These are phyloP conservation scores for Leishmania lainsoni DNA, from an alignment of 208 protist species.

Conservation along the genomic window DNA sequence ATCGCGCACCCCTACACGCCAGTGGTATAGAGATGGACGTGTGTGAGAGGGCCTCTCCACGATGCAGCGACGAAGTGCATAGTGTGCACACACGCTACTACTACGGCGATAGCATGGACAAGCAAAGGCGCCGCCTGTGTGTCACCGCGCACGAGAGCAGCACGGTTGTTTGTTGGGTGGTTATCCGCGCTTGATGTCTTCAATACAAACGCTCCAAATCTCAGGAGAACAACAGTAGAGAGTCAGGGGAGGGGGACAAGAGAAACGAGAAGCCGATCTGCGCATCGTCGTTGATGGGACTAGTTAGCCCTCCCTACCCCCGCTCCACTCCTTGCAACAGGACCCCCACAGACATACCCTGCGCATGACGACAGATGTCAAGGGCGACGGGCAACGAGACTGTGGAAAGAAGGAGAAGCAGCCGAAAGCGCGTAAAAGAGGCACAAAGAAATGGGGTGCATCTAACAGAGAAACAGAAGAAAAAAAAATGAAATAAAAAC, in stretches of 20 bases:
- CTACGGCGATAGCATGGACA: not conserved
- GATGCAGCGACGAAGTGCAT: not conserved
- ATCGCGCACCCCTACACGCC: not conserved
- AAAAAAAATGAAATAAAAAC: not conserved
- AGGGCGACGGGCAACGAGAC: not conserved
- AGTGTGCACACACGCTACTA: no score
- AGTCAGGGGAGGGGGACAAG: not conserved
- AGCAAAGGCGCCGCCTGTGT: not conserved
- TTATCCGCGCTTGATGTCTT: not conserved
- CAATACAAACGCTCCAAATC: not conserved
- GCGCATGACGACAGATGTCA: not conserved
- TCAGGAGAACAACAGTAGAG: not conserved
- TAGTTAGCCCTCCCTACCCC: not conserved
- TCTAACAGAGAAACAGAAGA: constrained; percentile 2
- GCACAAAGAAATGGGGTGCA: not conserved
- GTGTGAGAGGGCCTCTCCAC: not conserved
- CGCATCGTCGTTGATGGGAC: not conserved
- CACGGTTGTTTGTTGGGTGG: not conserved
- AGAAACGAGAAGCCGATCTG: not conserved
- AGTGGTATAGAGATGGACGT: not conserved
- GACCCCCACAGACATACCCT: not conserved
- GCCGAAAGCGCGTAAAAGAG: not conserved
- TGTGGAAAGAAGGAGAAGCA: not conserved
- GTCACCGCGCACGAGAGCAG: not conserved
- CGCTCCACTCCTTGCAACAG: not conserved